Percentiles rank a stretch among this genome's conserved stretches.
phyloP scores from a whole-genome alignment of 2,329 filamentous ascomycete species.

The Periconia sp. region DNA sequence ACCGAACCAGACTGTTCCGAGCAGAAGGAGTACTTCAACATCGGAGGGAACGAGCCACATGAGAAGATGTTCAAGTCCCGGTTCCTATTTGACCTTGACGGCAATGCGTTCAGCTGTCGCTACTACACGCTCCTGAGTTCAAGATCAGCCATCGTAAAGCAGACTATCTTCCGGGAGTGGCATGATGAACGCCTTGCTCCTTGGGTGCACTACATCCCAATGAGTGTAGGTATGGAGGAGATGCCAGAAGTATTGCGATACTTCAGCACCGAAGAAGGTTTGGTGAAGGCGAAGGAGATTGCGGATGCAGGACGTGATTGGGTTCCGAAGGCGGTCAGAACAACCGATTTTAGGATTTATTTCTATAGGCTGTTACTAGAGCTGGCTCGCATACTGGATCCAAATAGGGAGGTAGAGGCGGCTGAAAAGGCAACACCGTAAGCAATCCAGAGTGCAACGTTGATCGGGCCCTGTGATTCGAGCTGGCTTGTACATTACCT shows the following conservation, averaged over 20 bases:
- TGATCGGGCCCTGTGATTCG: too few relatives aligned
- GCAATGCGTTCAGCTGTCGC: conserved; percentile 25
- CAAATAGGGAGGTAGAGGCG: too few relatives aligned
- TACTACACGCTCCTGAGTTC: conserved; percentile 22
- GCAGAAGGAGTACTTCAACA: conserved; percentile 21
- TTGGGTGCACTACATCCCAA: conserved; percentile 45
- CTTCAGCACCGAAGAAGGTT: conserved; percentile 15
- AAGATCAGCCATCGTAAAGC: conserved; percentile 30
- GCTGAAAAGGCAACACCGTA: too few relatives aligned
- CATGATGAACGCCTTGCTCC: conserved; percentile 43
- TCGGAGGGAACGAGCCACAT: neutral
- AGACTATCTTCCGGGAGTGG: conserved; percentile 46
- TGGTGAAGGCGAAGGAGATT: conserved; percentile 22
- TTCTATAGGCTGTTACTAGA: too few relatives aligned
- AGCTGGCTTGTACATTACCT: too few relatives aligned
- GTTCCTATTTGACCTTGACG: conserved; percentile 23
- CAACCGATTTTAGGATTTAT: conserved; percentile 26
- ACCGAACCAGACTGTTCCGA: conserved; percentile 2
- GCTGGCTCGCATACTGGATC: too few relatives aligned
- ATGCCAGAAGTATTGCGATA: conserved; percentile 21
- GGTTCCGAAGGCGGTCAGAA: conserved; percentile 22
- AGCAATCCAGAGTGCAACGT: too few relatives aligned
- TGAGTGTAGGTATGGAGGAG: conserved; percentile 26
- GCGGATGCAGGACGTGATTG: conserved; percentile 24
- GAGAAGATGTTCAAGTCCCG: too few relatives aligned